phyloP scores from a whole-genome alignment of 169 alveolate genomes.

The Eimeria tenella region DNA sequence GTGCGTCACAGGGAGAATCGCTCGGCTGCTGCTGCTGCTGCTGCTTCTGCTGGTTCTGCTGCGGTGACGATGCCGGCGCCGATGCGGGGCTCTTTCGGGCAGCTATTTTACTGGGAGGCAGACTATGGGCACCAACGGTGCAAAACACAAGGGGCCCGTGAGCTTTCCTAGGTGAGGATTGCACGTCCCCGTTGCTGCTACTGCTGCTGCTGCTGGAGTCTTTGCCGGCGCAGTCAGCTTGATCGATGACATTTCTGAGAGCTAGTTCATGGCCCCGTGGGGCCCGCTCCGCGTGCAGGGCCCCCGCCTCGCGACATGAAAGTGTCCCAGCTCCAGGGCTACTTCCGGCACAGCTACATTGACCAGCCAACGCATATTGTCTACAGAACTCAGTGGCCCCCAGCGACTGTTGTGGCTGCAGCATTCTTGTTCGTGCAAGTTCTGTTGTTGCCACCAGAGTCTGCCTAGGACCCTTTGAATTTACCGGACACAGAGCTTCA shows the following conservation, averaged over 20 bases:
- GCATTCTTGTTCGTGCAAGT: neutral
- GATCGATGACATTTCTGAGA: neutral
- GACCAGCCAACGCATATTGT: neutral
- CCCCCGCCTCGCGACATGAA: neutral
- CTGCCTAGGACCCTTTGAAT: neutral
- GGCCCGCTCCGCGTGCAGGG: slow-evolving; percentile 11
- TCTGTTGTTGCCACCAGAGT: neutral
- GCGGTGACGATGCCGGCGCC: slow-evolving; percentile 6
- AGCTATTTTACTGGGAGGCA: slow-evolving; percentile 11
- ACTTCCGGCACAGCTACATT: neutral
- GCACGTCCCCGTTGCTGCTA: slow-evolving; percentile 25
- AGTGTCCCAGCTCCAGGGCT: neutral
- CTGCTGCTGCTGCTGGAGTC: slow-evolving; percentile 44
- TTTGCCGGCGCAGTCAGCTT: slow-evolving; percentile 40
- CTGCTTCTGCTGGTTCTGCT: slow-evolving; percentile 19
- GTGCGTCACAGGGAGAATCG: slow-evolving; percentile 3
- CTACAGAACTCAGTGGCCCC: neutral
- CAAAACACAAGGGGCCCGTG: slow-evolving; percentile 41
- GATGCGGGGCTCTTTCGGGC: neutral
- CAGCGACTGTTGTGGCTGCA: neutral
- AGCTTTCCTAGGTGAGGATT: neutral
- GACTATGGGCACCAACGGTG: slow-evolving; percentile 38
- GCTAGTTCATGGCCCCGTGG: neutral
- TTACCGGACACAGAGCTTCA: neutral
- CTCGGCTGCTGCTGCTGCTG: slow-evolving; percentile 27